Base-by-base conservation (phyloP, 2,329 filamentous ascomycete species). In the Mycosphaerelloides madeirae region DNA sequence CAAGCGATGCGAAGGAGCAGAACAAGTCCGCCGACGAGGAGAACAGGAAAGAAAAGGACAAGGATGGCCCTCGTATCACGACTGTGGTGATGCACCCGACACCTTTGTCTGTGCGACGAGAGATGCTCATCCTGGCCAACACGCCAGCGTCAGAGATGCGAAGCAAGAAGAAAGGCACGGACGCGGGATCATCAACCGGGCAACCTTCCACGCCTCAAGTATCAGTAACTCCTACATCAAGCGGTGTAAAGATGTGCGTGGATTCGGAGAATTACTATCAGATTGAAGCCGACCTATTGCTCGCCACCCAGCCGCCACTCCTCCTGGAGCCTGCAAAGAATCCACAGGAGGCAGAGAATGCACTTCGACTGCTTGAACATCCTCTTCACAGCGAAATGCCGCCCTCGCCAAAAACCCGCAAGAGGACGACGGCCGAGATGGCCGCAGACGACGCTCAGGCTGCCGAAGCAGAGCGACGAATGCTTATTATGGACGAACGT, bases 371-470 rank as follows among this genome's bases (percentile, higher is more conserved):
- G 14, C 73, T 91, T 55, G 76, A 80, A 15, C 86, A 94, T 63
- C 85, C 89, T 6, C 80, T 88, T 44, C 87, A 96, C 64, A 78
- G 80, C 22, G 79, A 84, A 38, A 74, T 80, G 33, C 83, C 88
- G 8, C 91, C 93, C 1, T 79, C 85, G 48, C 89, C 89, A 3
- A 96, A 95, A 74, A 84, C 83, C 6, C 78, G 93, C 45, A 97
- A 98, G 74, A 82, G 91, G 50, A 98, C 93, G 0, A 84, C 94
- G 14, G 93, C 93, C 7, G 91, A 98, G 63, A 81, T 97, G 72
- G 93, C 88, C 7, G 91, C 91, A 6, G 93, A 98, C 61, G 90
- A 98, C 68, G 91, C 93, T 1, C 77, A 88, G 48, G 88, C 89
- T 1, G 91, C 90, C 16, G 87, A 89, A 47, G 83, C 88, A 53